Evolutionary conservation across 176 grass and related monocot species (phyloP).

Genomic region (Aegilops bicornis): DNA sequence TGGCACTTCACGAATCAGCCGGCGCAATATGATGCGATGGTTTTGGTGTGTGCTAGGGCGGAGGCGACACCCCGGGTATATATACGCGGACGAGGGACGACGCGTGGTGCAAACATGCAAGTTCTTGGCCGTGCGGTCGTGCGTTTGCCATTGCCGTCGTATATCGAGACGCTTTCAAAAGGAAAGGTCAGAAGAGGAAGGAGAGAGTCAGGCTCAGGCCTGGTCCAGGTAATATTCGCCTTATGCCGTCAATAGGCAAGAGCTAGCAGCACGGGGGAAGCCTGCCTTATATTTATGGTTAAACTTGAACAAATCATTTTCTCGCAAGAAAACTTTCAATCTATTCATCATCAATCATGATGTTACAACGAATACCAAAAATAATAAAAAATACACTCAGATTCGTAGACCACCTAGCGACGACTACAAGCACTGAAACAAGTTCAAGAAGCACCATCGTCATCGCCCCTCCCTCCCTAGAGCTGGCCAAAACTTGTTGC

Average conservation of each 20-base stretch:
- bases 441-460: too few relatives aligned
- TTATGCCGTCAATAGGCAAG: background rate
- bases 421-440: too few relatives aligned
- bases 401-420: too few relatives aligned
- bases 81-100: conserved; percentile 1
- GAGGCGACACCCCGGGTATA: conserved; percentile 2
- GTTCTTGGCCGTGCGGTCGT: background rate
- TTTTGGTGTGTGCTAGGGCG: background rate
- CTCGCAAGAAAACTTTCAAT: too few relatives aligned
- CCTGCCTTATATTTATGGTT: background rate
- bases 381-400: too few relatives aligned
- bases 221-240: background rate
- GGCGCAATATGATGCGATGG: background rate
- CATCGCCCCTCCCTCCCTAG: too few relatives aligned
- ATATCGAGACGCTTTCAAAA: background rate
- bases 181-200: background rate
- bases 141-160: background rate
- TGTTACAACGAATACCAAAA: too few relatives aligned
- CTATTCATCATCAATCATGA: too few relatives aligned
- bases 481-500: too few relatives aligned
- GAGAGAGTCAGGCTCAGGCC: background rate
- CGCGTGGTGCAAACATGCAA: background rate
- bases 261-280: background rate
- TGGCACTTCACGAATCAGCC: background rate
- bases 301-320: too few relatives aligned